Base-by-base conservation (phyloP, 768 basidiomycete species). In the Boletellus ananiceps region DNA sequence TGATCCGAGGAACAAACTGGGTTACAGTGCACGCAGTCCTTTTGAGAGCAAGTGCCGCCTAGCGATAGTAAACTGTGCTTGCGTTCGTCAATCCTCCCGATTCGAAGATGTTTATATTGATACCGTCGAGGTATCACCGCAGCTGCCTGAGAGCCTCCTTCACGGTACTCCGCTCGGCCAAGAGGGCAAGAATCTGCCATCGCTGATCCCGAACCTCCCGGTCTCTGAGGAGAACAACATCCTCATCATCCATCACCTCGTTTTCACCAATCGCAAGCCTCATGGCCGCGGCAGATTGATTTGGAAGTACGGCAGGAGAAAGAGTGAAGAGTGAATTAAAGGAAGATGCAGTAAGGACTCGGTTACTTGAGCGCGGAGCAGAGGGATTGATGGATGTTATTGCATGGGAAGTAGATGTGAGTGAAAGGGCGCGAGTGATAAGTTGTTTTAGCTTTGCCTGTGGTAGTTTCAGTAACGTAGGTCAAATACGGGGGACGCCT, bases 401-500 rank as follows among this genome's bases (percentile, higher is more conserved):
- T 25, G 86, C 81, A 56, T 84, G 80, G 6, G 88, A 90, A 8
- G 82, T 77, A 1, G 86, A 81, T 2, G 87, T 89, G 9, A 90
- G 71, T 3, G 87, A 84, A 27, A 92, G 66, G 5, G 88, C 86
- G 57, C 86, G 86, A 1, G 84, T 87, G 55, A 92, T 84, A 23
- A 91, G 78, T 50, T 90, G 86, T 61, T 92, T 92, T 4, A 92
- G 74, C 62, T 88, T 88, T 15, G 86, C 86, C 87, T 89, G 52
- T 14, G 31, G 34, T 3, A 25, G 41, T 4, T 21, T 49, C 29
- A 50, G 52, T 46, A 1, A 21, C 8, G 13, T 9, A 9, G 15
- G 25, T 32, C 18, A 21, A 27, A 44, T 21, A 12, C 6, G 27
- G 16, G 12, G 19, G 41, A 63, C 71, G 9, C 51, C n/a, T 37